Evolutionary conservation across 345 rosid genomes (phyloP).

Genomic region (Boechera stricta): DNA sequence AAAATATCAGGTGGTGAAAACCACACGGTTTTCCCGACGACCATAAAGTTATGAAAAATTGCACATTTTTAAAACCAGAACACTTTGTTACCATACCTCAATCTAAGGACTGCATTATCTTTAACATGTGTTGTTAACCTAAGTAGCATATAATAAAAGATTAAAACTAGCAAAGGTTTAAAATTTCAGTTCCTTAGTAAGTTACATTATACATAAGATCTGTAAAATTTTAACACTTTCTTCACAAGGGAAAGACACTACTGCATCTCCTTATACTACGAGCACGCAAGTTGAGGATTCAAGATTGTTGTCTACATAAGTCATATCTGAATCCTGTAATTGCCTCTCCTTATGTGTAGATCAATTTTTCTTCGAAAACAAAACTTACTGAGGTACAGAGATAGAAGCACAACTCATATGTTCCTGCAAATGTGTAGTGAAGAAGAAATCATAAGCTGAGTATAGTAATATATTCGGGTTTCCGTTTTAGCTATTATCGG

Average conservation of each 20-base stretch:
- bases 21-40: too few relatives aligned
- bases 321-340: slow-evolving; percentile 14
- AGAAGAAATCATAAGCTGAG: slow-evolving; percentile 9
- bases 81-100: not conserved
- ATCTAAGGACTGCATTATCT: not conserved
- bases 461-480: not conserved
- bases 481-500: not conserved
- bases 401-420: slow-evolving; percentile 42
- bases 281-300: slow-evolving; percentile 23
- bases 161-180: not conserved
- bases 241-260: slow-evolving; percentile 25
- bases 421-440: slow-evolving; percentile 24
- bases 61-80: too few relatives aligned
- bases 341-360: slow-evolving; percentile 8
- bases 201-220: slow-evolving; percentile 3
- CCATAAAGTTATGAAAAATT: too few relatives aligned
- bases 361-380: not conserved
- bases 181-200: not conserved
- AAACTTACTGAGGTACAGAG: slow-evolving; percentile 36
- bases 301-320: not conserved
- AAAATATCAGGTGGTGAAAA: too few relatives aligned
- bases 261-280: slow-evolving; percentile 29
- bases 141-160: not conserved
- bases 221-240: slow-evolving; percentile 39
- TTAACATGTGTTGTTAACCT: not conserved